Evolutionary conservation across 495 filamentous ascomycete species (phyloP).

Genomic region (Geoglossum glabrum): DNA sequence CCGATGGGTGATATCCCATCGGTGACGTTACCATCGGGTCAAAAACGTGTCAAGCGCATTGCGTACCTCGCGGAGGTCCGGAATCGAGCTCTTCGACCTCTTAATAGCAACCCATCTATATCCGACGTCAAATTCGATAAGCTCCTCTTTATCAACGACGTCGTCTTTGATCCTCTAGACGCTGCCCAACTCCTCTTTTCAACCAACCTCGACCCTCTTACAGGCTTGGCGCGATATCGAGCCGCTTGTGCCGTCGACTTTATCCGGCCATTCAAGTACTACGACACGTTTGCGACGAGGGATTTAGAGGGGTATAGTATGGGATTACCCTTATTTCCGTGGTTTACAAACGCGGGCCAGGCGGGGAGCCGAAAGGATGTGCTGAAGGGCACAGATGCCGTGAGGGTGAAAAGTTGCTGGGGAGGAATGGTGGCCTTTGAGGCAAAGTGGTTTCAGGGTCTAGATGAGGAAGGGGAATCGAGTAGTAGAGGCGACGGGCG

Average conservation of each 20-base stretch:
- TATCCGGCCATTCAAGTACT: constrained; percentile 56
- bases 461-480: not conserved
- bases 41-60: constrained; percentile 44
- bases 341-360: constrained; percentile 41
- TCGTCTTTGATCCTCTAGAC: constrained; percentile 50
- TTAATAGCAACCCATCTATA: constrained; percentile 20
- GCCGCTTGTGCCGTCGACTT: constrained; percentile 70
- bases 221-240: constrained; percentile 42
- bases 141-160: constrained; percentile 59
- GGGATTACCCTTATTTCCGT: constrained; percentile 55
- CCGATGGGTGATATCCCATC: constrained; percentile 29
- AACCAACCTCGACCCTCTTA: constrained; percentile 36
- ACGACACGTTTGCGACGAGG: constrained; percentile 63
- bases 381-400: constrained; percentile 39
- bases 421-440: constrained; percentile 67
- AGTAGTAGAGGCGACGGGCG: not conserved
- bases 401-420: constrained; percentile 62
- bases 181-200: constrained; percentile 54
- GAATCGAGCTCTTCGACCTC: constrained; percentile 49
- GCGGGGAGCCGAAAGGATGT: constrained; percentile 39
- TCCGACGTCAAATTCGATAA: constrained; percentile 30
- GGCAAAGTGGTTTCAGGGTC: constrained; percentile 36
- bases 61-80: constrained; percentile 59
- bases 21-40: constrained; percentile 40
- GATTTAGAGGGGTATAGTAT: constrained; percentile 52